Percentiles rank a stretch among this genome's conserved stretches.
These are phyloP conservation scores for Suillus bovinus DNA, from an alignment of 768 basidiomycete species.

Conservation along the genomic window DNA sequence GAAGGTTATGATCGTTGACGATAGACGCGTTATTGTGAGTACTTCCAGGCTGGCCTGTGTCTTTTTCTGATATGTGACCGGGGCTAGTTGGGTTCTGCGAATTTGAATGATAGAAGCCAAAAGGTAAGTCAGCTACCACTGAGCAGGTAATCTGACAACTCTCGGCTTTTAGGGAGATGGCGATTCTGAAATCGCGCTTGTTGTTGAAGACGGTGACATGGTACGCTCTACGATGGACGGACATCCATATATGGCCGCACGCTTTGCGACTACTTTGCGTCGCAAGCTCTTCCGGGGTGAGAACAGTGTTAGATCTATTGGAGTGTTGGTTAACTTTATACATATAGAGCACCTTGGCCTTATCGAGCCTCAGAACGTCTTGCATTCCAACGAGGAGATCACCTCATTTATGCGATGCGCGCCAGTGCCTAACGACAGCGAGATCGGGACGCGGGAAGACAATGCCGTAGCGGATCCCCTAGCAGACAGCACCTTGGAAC, in stretches of 20 bases:
- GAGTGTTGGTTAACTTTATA: slow-evolving; percentile 12
- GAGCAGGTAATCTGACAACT: not conserved
- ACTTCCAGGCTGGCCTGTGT: not conserved
- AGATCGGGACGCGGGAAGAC: slow-evolving; percentile 60
- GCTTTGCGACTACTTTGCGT: slow-evolving; percentile 83
- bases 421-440: slow-evolving; percentile 68
- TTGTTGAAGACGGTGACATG: slow-evolving; percentile 86
- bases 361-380: slow-evolving; percentile 64
- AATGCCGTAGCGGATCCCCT: slow-evolving; percentile 77
- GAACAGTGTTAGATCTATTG: slow-evolving; percentile 15
- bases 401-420: slow-evolving; percentile 77
- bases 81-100: slow-evolving; percentile 86
- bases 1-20: slow-evolving; percentile 95
- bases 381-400: slow-evolving; percentile 39
- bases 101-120: slow-evolving; percentile 87
- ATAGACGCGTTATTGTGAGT: slow-evolving; percentile 83
- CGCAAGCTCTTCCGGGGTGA: slow-evolving; percentile 81
- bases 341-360: slow-evolving; percentile 86
- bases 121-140: slow-evolving; percentile 41
- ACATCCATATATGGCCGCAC: slow-evolving; percentile 63
- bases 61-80: slow-evolving; percentile 10
- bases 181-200: slow-evolving; percentile 91
- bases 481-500: slow-evolving; percentile 50
- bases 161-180: slow-evolving; percentile 67
- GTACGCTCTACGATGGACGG: slow-evolving; percentile 81